Evolutionary conservation across 2,329 filamentous ascomycete species (phyloP), one percentile per base, ranked within the genome.

Genomic region (Penicillium fuscoglaucum): DNA sequence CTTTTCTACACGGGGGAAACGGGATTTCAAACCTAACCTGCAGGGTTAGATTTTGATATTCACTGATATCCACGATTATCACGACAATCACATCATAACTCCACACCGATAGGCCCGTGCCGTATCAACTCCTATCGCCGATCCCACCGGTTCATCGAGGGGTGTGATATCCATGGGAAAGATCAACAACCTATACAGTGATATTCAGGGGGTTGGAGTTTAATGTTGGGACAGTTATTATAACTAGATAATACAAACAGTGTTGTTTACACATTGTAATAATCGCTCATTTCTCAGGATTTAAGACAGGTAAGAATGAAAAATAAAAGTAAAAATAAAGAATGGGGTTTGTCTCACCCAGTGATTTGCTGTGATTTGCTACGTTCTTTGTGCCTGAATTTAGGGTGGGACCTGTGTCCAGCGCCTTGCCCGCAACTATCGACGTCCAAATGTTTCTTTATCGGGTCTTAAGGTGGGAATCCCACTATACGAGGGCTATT

Each of bases 181-280:
- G 62, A 61, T 61, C 59, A 62, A 55, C 64, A 19, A 8, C 46
- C 46, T 35, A 8, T 15, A 8, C 33, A 17, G 33, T 66, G 63
- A 66, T 57, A 57, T 49, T 65, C 64, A 67, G 61, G 61, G 61
- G 61, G 63, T 37, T 6, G 37, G 60, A 92, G 76, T 71, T 87
- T 80, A 31, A 31, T 5, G 8, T 13, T 31, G 33, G 26, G n/a
- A 35, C 33, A 35, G 12, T 33, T 33, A 13, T 33, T 13, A 12
- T 13, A 28, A 3, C 8, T 28, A 33, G 2, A 31, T 13, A 13
- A 12, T 13, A 33, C 13, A n/a, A n/a, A 31, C 31, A 13, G 31
- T 24, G 45, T 45, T 45, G 26, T 47, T 33, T n/a, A 31, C 29
- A 26, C 10, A 6, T n/a, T 28, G 47, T 50, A 50, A 50, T 26